Evolutionary conservation across 805 yeast species (phyloP).

Genomic region (Metschnikowia anglica): DNA sequence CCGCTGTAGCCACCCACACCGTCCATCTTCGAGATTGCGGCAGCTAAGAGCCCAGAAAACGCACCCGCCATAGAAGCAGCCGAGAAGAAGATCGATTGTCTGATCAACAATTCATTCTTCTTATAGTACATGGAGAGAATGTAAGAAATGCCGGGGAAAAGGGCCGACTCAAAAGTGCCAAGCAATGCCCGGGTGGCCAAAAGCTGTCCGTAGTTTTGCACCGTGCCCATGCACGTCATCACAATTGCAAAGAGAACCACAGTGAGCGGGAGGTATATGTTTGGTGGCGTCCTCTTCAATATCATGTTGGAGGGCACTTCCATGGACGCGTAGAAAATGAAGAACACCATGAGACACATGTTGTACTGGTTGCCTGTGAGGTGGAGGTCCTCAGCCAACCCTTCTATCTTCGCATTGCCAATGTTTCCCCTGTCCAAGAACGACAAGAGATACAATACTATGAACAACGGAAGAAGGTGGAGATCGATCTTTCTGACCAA

Average conservation of each 20-base stretch:
- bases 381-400: slow-evolving; percentile 54
- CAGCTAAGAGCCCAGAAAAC: slow-evolving; percentile 73
- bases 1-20: slow-evolving; percentile 25
- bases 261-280: slow-evolving; percentile 58
- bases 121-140: slow-evolving; percentile 65
- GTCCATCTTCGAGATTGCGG: slow-evolving; percentile 56
- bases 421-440: slow-evolving; percentile 82
- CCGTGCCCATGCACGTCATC: slow-evolving; percentile 66
- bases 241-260: slow-evolving; percentile 64
- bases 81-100: slow-evolving; percentile 68
- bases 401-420: slow-evolving; percentile 76
- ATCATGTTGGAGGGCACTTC: slow-evolving; percentile 65
- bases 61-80: slow-evolving; percentile 78
- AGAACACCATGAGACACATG: slow-evolving; percentile 65
- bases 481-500: slow-evolving; percentile 65
- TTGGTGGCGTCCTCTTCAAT: slow-evolving; percentile 60
- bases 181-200: slow-evolving; percentile 62
- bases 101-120: slow-evolving; percentile 62
- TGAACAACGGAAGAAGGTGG: slow-evolving; percentile 74
- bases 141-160: slow-evolving; percentile 75
- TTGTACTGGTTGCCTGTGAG: slow-evolving; percentile 61
- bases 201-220: slow-evolving; percentile 55
- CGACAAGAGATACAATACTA: slow-evolving; percentile 70
- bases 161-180: slow-evolving; percentile 68
- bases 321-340: slow-evolving; percentile 65